Conservation (phyloP, 2,329 filamentous ascomycete species). For the Claviceps africana region DNA sequence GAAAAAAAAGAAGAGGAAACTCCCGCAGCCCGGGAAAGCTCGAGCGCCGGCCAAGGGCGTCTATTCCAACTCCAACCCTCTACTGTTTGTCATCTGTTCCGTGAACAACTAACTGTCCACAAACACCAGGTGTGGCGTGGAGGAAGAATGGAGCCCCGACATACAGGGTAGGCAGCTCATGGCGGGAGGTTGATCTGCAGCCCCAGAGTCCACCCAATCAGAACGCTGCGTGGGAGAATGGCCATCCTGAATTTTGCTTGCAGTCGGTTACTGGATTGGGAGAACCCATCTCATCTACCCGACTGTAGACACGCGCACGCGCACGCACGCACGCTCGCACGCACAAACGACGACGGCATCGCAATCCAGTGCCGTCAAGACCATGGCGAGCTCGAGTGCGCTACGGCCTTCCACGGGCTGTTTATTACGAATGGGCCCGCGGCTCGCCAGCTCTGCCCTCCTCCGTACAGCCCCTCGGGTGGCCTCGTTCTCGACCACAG, state of each 20-base stretch:
- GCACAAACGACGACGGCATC: not conserved
- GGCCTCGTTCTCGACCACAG: slow-evolving; percentile 42
- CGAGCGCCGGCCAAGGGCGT: no score
- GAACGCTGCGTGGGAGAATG: not conserved
- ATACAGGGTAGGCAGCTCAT: not conserved
- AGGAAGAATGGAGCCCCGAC: not conserved
- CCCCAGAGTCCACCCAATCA: slow-evolving; percentile 5
- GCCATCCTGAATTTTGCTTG: slow-evolving; percentile 2
- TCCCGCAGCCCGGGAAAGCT: not conserved
- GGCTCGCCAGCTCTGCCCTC: slow-evolving; percentile 5
- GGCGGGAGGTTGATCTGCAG: no score
- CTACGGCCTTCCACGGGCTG: slow-evolving; percentile 16
- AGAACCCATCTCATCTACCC: not conserved
- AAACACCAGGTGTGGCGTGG: not conserved
- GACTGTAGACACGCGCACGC: not conserved
- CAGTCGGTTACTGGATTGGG: not conserved
- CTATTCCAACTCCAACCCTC: no score
- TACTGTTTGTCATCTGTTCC: not conserved
- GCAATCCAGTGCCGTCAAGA: not conserved
- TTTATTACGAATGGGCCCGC: slow-evolving; percentile 5
- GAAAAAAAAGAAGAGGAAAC: not conserved
- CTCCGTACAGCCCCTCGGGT: slow-evolving; percentile 8
- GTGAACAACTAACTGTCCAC: not conserved
- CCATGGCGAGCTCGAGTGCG: slow-evolving; percentile 18
- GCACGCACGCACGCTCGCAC: no score